Evolutionary conservation across 2,329 filamentous ascomycete genomes (phyloP).

Genomic region (Fusarium sp.): DNA sequence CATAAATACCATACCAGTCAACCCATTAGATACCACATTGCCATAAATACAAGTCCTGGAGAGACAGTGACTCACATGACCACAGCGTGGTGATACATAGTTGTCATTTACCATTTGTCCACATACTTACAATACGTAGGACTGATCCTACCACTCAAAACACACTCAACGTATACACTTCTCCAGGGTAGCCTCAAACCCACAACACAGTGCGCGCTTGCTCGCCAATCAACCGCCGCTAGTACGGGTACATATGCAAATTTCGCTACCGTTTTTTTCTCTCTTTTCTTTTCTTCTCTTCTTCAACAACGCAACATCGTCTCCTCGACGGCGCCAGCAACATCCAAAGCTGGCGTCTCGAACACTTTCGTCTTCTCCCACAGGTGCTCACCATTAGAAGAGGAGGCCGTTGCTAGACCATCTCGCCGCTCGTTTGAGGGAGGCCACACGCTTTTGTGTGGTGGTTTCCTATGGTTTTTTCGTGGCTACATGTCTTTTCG

Average conservation of each 20-base stretch:
- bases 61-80: no score
- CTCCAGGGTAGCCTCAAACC: neutral
- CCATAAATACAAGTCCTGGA: no score
- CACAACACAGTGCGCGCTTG: conserved; percentile 9
- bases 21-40: no score
- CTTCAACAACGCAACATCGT: conserved; percentile 49
- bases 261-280: conserved; percentile 5
- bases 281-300: conserved; percentile 30
- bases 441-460: conserved; percentile 54
- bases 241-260: conserved; percentile 21
- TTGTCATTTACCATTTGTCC: no score
- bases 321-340: conserved; percentile 40
- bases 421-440: conserved; percentile 59
- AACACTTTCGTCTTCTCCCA: conserved; percentile 34
- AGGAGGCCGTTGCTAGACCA: conserved; percentile 52
- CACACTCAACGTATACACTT: neutral
- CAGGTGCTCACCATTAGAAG: conserved; percentile 40
- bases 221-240: conserved; percentile 28
- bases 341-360: conserved; percentile 43
- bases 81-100: no score
- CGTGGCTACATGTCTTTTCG: conserved; percentile 52
- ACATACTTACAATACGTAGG: no score
- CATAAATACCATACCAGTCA: no score
- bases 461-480: conserved; percentile 57
- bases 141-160: no score